Percentiles rank a stretch among this genome's conserved stretches.
Evolutionary conservation across 2,329 filamentous ascomycete genomes (phyloP).

Genomic region (Epichloe aotearoae): DNA sequence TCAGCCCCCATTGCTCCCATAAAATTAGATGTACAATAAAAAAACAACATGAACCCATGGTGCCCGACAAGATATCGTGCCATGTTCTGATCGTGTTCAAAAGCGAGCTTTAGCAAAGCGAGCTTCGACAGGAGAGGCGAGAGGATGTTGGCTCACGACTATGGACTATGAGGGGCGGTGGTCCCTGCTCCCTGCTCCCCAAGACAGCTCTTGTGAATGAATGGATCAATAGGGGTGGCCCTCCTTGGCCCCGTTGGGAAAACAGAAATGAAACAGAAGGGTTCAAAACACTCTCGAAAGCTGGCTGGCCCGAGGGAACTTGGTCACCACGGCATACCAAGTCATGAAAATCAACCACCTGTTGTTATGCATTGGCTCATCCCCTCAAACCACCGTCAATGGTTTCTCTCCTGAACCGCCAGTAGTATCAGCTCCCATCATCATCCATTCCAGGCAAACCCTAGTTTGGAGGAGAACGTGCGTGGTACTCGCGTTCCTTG

Average conservation of each 20-base stretch:
- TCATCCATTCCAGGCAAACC: neutral
- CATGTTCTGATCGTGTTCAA: neutral
- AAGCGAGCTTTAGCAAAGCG: neutral
- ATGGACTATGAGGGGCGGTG: neutral
- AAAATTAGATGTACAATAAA: slow-evolving; percentile 15
- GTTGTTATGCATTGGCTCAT: slow-evolving; percentile 1
- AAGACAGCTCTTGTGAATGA: no score
- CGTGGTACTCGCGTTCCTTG: neutral
- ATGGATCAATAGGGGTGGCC: no score
- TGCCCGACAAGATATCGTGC: slow-evolving; percentile 1
- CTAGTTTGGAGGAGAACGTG: neutral
- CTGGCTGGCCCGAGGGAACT: neutral
- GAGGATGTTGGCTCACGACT: no score
- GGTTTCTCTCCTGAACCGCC: neutral
- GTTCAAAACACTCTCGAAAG: neutral
- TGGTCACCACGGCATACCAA: neutral
- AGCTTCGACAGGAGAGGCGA: neutral
- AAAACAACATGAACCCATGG: slow-evolving; percentile 5
- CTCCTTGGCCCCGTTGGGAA: no score
- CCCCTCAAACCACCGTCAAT: slow-evolving; percentile 1
- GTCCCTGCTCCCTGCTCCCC: no score
- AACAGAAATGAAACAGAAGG: no score
- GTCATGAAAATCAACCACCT: slow-evolving; percentile 6
- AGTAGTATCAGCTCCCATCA: neutral
- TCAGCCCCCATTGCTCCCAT: slow-evolving; percentile 7